These are phyloP conservation scores for Hyphodiscus sp. DNA, from an alignment of 2,329 filamentous ascomycete species.

Conservation along the genomic window DNA sequence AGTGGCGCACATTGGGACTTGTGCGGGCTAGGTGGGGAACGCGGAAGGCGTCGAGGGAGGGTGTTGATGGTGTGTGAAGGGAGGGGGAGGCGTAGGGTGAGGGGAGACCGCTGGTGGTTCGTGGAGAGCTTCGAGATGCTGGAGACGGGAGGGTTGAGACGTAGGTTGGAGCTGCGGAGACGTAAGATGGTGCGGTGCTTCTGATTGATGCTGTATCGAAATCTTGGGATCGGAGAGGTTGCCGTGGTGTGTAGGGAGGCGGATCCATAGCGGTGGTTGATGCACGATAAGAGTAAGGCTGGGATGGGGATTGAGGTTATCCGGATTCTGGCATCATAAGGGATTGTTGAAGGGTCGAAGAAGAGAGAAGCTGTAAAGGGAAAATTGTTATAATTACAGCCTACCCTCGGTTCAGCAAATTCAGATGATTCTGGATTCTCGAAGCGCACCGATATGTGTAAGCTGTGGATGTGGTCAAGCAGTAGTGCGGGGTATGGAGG, in stretches of 20 bases:
- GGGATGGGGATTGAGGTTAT: neutral
- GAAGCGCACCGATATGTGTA: too few relatives aligned
- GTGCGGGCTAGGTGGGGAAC: neutral
- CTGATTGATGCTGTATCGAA: neutral
- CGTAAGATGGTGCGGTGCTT: neutral
- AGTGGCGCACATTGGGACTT: slow-evolving; percentile 52
- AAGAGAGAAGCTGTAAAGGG: neutral
- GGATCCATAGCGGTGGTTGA: neutral
- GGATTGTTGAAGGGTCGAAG: neutral
- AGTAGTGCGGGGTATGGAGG: too few relatives aligned
- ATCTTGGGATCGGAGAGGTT: neutral
- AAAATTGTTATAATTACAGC: neutral
- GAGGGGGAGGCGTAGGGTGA: neutral
- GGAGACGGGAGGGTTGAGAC: neutral
- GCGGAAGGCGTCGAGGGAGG: neutral
- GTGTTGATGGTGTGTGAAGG: neutral
- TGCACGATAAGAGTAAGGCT: neutral
- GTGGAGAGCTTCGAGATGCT: neutral
- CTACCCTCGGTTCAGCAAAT: too few relatives aligned
- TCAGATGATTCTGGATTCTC: too few relatives aligned
- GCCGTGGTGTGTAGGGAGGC: neutral
- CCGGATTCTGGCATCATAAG: neutral
- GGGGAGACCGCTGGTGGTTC: neutral
- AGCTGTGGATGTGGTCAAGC: too few relatives aligned
- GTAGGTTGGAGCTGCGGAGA: neutral